Conservation (phyloP, 768 basidiomycete species). For the Tylopilus sp. region DNA sequence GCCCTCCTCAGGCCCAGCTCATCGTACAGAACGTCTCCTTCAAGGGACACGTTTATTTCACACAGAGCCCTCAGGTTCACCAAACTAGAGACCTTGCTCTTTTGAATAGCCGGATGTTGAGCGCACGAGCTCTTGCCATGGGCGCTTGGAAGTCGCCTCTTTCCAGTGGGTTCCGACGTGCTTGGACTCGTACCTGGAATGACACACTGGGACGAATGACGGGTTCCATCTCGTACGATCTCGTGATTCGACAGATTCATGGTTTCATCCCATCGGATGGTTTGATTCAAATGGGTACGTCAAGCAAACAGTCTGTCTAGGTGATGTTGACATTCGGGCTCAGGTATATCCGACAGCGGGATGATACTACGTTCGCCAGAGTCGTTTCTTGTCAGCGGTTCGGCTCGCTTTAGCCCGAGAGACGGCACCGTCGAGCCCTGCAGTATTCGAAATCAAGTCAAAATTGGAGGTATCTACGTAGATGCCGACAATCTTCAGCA, state of each 20-base stretch:
- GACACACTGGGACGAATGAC: conserved; percentile 63
- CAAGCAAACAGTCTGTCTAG: background rate
- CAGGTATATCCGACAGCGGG: conserved; percentile 25
- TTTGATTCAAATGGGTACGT: conserved; percentile 29
- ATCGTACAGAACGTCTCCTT: conserved; percentile 48
- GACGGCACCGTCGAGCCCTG: conserved; percentile 50
- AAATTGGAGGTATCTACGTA: conserved; percentile 44
- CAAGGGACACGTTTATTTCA: conserved; percentile 53
- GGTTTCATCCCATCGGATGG: conserved; percentile 36
- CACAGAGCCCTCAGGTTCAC: conserved; percentile 40
- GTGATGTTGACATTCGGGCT: background rate
- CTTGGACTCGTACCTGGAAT: conserved; percentile 69
- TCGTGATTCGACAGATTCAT: conserved; percentile 46
- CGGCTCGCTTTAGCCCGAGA: conserved; percentile 56
- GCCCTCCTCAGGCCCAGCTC: conserved; percentile 51
- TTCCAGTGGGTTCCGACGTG: conserved; percentile 55
- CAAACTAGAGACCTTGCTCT: conserved; percentile 11
- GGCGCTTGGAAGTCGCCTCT: conserved; percentile 64
- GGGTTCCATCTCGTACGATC: conserved; percentile 50
- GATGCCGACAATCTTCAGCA: conserved; percentile 40
- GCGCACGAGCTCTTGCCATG: conserved; percentile 42
- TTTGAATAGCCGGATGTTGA: conserved; percentile 16
- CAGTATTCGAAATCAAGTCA: conserved; percentile 46
- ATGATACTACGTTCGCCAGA: conserved; percentile 47
- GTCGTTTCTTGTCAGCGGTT: conserved; percentile 42